Evolutionary conservation across 192 early-diverging fungal genomes (phyloP), one percentile per base, ranked within the genome.

Genomic region (Entomortierella beljakovae): DNA sequence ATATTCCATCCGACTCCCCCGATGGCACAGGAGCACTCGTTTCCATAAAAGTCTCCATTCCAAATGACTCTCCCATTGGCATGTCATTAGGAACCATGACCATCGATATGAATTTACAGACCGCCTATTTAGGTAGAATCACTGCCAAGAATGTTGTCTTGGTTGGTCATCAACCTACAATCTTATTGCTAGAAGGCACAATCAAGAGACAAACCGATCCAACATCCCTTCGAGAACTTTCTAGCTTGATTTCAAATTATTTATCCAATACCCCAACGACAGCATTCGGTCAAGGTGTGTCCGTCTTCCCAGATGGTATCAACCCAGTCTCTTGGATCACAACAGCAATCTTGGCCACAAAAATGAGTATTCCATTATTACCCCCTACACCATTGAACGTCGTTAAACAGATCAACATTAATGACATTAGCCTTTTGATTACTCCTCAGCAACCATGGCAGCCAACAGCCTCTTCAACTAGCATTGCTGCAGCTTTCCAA

Each of bases 11-110:
- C 7, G 72, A 76, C 57, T 64, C 72, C 15, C 72, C 72, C 2
- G 49, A 68, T 28, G 64, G 64, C 35, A 22, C 57, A 40, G 72
- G 72, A 6, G 72, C 72, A 16, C 33, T 76, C 10, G 64, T 60
- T 3, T 54, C 72, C 16, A 76, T 76, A 42, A 43, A 76, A 37
- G 72, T 64, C 37, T 67, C 72, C 1, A 76, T 90, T 29, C 53
- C 59, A 13, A 87, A 84, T 70, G 64, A 84, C 29, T 87, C 85
- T 20, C 81, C 83, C 29, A 71, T 90, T 57, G 76, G 81, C 11
- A 80, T 90, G 28, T 68, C 87, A 33, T 69, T 88, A 2, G 88
- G 88, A 0, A 76, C 72, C 13, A 31, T 76, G 48, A 50, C 43
- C 4, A 37, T 76, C 7, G 72, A 67, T 33, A 76, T 76, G 72